Evolutionary conservation across 2,329 filamentous ascomycete genomes (phyloP).

Genomic region (Decorospora gaudefroyi): DNA sequence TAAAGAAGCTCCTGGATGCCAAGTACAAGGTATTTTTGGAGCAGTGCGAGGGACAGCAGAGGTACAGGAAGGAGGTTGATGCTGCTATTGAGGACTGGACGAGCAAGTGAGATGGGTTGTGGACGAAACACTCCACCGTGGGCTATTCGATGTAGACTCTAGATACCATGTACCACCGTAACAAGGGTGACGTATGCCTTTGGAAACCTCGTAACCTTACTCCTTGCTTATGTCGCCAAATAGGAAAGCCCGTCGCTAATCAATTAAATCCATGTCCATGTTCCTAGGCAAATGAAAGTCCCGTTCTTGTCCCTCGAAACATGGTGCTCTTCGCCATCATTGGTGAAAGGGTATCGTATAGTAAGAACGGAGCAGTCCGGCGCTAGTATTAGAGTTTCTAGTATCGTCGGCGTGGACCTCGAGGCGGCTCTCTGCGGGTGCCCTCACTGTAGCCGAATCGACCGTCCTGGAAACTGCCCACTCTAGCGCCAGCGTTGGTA

Average conservation of each 20-base stretch:
- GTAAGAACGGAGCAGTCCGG: constrained; percentile 13
- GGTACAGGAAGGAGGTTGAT: constrained; percentile 79
- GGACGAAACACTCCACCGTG: not conserved
- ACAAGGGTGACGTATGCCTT: not conserved
- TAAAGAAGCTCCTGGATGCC: constrained; percentile 78
- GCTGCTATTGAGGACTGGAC: constrained; percentile 50
- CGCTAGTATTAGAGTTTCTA: constrained; percentile 17
- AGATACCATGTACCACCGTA: constrained; percentile 5
- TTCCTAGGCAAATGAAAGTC: not conserved
- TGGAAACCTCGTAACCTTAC: not conserved
- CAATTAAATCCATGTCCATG: not conserved
- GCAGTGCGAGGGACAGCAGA: constrained; percentile 83
- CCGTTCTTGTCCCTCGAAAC: not conserved
- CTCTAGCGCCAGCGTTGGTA: constrained; percentile 30
- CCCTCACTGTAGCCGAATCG: constrained; percentile 50
- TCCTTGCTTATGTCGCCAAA: constrained; percentile 6
- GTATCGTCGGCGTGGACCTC: constrained; percentile 43
- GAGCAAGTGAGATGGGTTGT: constrained; percentile 3
- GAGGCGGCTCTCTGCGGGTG: constrained; percentile 33
- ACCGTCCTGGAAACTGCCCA: constrained; percentile 51
- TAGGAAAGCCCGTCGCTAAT: not conserved
- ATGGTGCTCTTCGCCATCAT: constrained; percentile 10
- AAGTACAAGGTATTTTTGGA: constrained; percentile 98
- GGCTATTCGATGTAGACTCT: constrained; percentile 8
- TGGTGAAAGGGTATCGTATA: constrained; percentile 36